A percentile compares a stretch with the other conserved stretches of the same genome.
phyloP scores from a whole-genome alignment of 345 rosid genomes.

The Syzygium oleosum region DNA sequence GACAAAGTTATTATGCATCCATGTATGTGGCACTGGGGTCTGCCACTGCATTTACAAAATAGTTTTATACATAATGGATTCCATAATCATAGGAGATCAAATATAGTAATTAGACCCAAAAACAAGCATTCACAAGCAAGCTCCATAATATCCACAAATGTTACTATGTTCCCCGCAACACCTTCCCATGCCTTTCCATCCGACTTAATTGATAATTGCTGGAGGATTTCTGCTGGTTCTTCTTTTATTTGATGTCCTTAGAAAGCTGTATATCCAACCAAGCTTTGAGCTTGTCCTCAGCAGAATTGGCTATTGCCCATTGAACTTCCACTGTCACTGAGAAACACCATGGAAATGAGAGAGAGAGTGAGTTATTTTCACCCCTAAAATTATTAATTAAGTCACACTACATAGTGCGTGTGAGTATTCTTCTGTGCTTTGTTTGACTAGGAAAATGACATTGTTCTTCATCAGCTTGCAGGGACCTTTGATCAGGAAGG shows the following conservation, averaged over 20 bases:
- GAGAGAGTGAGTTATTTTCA: background rate
- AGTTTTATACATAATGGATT: background rate
- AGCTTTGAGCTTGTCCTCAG: background rate
- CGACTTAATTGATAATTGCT: background rate
- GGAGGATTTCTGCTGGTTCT: background rate
- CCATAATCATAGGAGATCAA: background rate
- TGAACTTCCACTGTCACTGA: background rate
- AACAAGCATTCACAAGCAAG: background rate
- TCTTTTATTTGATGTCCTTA: background rate
- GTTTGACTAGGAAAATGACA: background rate
- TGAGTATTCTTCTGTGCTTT: background rate
- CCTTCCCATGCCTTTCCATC: background rate
- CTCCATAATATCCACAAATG: background rate
- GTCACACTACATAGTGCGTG: background rate
- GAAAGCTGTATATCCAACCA: background rate
- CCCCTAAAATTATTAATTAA: background rate
- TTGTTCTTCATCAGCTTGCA: slow-evolving; percentile 33
- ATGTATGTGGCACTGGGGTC: background rate
- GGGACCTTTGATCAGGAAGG: slow-evolving; percentile 36
- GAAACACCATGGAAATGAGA: background rate
- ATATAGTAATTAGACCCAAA: background rate
- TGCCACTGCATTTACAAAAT: background rate
- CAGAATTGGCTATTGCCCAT: background rate
- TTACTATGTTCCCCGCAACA: background rate
- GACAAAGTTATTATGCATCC: background rate